Evolutionary conservation across 2,329 filamentous ascomycete species (phyloP), one percentile per base, ranked within the genome.

Genomic region (Fusarium sp.): DNA sequence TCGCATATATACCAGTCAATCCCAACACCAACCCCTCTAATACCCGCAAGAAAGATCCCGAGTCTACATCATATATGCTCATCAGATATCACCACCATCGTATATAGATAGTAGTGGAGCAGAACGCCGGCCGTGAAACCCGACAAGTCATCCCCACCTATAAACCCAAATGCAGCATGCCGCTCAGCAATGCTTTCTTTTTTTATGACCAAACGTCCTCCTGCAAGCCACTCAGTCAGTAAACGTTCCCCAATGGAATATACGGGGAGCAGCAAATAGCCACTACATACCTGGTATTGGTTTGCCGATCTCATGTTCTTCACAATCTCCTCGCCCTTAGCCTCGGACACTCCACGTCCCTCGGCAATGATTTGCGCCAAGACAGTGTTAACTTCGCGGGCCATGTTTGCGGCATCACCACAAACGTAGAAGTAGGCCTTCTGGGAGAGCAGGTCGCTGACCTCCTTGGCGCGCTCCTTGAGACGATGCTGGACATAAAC

Each of bases 401-500:
- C 94, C 94, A 98, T 98, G 84, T 97, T 94, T 60, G 96, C 93
- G 1, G 97, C 97, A 79, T 99, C 96, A 83, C 96, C 96, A 77
- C 97, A 99, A 62, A 99, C 95, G 80, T 99, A 99, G 80, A 99
- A 94, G 82, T 96, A 98, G 7, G 94, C 96, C 80, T 94, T 92
- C 81, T 94, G 86, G 73, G 92, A 86, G 12, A 99, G 86, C 2
- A 99, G 88, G 71, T 95, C 90, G 82, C 97, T 95, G 82, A 99
- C 87, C 75, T 97, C 90, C 76, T 92, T 88, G 63, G 92, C 90
- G 53, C 90, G 87, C 81, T 98, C 93, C 82, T 92, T 91, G 65
- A 99, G 87, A 67, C 92, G 88, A 82, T 99, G 94, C 83, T 99
- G 96, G 24, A 99, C 96, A 78, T 99, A 99, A 40, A 99, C 93